Conservation (phyloP, 1,284 basidiomycete species). For the Xanthoconium separans region DNA sequence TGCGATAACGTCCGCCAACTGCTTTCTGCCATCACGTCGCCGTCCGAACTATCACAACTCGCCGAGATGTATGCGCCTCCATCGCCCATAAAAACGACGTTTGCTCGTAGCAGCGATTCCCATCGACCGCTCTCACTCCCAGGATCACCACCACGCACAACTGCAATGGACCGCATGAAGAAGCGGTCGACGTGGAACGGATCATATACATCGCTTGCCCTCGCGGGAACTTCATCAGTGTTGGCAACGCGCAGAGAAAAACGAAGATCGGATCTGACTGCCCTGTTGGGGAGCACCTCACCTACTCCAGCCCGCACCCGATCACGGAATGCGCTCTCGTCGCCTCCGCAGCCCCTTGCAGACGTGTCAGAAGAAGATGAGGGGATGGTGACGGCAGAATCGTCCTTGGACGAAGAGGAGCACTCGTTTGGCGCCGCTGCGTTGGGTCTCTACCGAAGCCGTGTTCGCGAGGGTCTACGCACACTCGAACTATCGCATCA, state of each 20-base stretch:
- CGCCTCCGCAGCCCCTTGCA: conserved; percentile 29
- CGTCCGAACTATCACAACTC: conserved; percentile 65
- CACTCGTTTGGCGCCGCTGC: conserved; percentile 58
- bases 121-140: conserved; percentile 47
- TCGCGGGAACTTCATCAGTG: conserved; percentile 43
- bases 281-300: conserved; percentile 38
- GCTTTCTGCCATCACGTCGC: conserved; percentile 69
- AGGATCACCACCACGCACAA: conserved; percentile 28
- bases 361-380: conserved; percentile 45
- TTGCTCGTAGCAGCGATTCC: conserved; percentile 34
- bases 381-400: conserved; percentile 26
- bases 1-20: conserved; percentile 78
- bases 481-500: conserved; percentile 41
- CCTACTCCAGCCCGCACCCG: conserved; percentile 25
- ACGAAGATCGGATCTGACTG: conserved; percentile 52
- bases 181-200: conserved; percentile 78
- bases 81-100: conserved; percentile 49
- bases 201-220: conserved; percentile 50
- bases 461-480: conserved; percentile 49
- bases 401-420: conserved; percentile 22
- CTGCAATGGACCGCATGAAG: conserved; percentile 31
- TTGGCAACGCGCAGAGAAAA: conserved; percentile 45
- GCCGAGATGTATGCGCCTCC: conserved; percentile 84
- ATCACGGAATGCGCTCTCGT: conserved; percentile 18
- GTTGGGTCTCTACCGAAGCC: conserved; percentile 54